phyloP scores from a whole-genome alignment of 2,329 filamentous ascomycete species.

The Nemania sp. region DNA sequence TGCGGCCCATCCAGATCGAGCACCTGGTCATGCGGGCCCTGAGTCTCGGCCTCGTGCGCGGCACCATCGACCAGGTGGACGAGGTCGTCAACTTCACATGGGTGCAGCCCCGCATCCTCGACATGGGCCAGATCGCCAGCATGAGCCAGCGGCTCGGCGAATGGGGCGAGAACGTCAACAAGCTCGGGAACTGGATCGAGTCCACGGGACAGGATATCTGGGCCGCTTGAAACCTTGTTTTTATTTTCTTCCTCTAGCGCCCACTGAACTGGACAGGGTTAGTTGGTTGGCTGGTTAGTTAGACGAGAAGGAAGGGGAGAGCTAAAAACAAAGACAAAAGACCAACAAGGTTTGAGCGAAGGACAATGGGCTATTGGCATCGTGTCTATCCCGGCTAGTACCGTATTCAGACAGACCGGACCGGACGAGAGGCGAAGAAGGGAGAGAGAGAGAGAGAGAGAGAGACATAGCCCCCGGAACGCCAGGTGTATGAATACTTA shows the following conservation, averaged over 20 bases:
- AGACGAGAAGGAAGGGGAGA: constrained; percentile 1
- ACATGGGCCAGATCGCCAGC: constrained; percentile 90
- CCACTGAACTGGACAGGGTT: neutral
- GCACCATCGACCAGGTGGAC: constrained; percentile 95
- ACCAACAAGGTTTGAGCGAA: neutral
- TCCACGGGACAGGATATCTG: constrained; percentile 91
- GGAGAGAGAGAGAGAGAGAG: too few species aligned
- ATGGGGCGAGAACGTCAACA: constrained; percentile 95
- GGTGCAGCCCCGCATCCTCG: constrained; percentile 98
- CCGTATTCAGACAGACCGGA: neutral
- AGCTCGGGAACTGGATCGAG: constrained; percentile 97
- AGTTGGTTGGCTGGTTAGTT: too few species aligned
- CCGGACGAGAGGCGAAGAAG: neutral
- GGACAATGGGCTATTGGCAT: neutral
- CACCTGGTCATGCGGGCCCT: constrained; percentile 99
- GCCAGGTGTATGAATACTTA: constrained; percentile 25
- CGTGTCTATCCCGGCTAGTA: neutral
- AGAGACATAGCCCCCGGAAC: neutral
- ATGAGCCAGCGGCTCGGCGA: constrained; percentile 89
- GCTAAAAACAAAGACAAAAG: too few species aligned
- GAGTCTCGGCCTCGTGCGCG: constrained; percentile 84
- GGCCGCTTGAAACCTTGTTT: constrained; percentile 62
- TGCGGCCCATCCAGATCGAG: constrained; percentile 89
- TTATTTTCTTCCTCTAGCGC: neutral
- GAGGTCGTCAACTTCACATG: constrained; percentile 94